Evolutionary conservation across 306 rosid genomes (phyloP), one percentile per base, ranked within the genome.

Genomic region (Albizia julibrissin): DNA sequence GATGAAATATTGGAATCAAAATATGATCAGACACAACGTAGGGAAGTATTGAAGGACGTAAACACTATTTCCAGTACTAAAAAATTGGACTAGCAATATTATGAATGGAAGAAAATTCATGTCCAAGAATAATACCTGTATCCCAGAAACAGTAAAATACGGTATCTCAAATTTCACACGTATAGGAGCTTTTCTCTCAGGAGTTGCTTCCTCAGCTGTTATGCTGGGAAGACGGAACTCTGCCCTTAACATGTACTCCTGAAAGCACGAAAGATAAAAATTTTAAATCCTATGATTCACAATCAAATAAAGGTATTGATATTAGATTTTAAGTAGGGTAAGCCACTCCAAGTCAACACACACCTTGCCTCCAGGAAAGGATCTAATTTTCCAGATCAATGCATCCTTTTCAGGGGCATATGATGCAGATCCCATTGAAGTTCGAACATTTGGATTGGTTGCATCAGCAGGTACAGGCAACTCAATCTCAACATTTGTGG

Each of bases 341-440:
- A 24, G 73, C 37, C 71, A 80, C 65, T 80, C 64, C 73, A 79
- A 61, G 76, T 76, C 2, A 81, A 86, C 56, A 72, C 74, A 46
- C 85, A 94, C 98, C 97, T 94, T 94, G 91, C 98, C 98, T 83
- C 98, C 98, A 11, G 98, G 98, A 74, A 92, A 94, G 78, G 98
- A 94, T 90, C 92, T 90, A 79, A 94, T 93, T 84, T 94, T 94
- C 98, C 98, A 94, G 77, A 93, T 78, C 29, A 94, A 87, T 2
- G 98, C 97, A 84, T 94, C 98, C 39, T 85, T 89, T 89, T 94
- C 97, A 44, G 98, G 98, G 78, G 98, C 98, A 93, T 94, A 94
- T 43, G 97, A 61, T 34, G 98, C 98, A 88, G 98, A 91, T 68
- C 97, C 98, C 97, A 94, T 92, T 84, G 98, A 94, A 49, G 98